phyloP scores from a whole-genome alignment of 164 flowering plant species.

The Warburgia ugandensis region DNA sequence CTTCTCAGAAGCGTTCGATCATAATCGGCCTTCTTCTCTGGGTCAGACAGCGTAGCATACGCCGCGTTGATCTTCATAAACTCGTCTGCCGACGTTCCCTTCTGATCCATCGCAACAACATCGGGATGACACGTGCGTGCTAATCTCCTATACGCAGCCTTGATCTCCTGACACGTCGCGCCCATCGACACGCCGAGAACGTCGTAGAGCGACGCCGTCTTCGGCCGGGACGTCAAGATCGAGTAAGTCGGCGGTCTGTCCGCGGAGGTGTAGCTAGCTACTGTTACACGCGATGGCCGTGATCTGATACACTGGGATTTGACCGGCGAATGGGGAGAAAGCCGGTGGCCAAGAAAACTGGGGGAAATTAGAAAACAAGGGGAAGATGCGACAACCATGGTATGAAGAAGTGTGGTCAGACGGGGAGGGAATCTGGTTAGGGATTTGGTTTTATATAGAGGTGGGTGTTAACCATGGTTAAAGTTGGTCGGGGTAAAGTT shows the following conservation, averaged over 20 bases:
- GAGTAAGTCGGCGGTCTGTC: background rate
- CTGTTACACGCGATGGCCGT: conserved; percentile 7
- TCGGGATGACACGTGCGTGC: conserved; percentile 70
- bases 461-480: conserved; percentile 1
- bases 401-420: background rate
- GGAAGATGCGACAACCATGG: conserved; percentile 16
- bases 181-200: conserved; percentile 53
- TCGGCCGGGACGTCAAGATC: background rate
- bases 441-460: background rate
- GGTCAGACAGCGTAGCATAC: conserved; percentile 33
- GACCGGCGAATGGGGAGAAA: conserved; percentile 1
- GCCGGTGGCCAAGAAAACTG: background rate
- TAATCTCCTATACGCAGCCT: conserved; percentile 56
- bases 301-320: conserved; percentile 2
- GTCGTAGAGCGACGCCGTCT: conserved; percentile 44
- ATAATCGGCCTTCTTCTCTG: conserved; percentile 29
- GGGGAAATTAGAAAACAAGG: conserved; percentile 1
- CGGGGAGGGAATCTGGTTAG: background rate
- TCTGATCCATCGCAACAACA: conserved; percentile 19
- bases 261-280: conserved; percentile 10
- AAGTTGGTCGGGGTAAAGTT: background rate
- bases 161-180: conserved; percentile 61
- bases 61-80: conserved; percentile 32
- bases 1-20: conserved; percentile 11
- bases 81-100: conserved; percentile 22